These are phyloP conservation scores for Termitomyces sp. DNA, from an alignment of 768 basidiomycete species.

Conservation along the genomic window DNA sequence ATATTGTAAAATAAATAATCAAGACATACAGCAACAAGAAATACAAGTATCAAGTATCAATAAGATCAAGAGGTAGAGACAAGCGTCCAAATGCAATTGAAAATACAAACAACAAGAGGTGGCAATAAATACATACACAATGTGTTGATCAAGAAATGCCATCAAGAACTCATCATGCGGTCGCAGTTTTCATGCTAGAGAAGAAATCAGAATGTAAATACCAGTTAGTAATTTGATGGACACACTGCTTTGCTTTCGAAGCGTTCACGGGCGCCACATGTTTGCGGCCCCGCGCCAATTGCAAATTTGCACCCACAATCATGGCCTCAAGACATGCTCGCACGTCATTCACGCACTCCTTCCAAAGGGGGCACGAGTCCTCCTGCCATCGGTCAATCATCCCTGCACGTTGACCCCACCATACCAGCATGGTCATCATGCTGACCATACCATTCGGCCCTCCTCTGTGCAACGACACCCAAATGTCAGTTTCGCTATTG, in stretches of 20 bases:
- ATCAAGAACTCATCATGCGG: background rate
- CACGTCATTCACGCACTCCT: background rate
- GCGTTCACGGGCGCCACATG: background rate
- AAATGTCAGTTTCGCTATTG: background rate
- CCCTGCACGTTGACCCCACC: constrained; percentile 10
- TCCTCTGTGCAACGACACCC: constrained; percentile 1
- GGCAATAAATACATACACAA: too few species aligned
- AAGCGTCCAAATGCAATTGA: background rate
- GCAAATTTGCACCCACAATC: background rate
- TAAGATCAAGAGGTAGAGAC: background rate
- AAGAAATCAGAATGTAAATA: too few species aligned
- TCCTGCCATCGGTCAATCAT: constrained; percentile 1
- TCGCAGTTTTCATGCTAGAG: background rate
- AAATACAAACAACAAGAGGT: background rate
- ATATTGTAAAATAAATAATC: background rate
- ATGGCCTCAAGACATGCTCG: background rate
- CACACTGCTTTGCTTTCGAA: background rate
- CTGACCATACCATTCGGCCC: constrained; percentile 11
- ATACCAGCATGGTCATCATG: constrained; percentile 7
- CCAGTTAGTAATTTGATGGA: too few species aligned
- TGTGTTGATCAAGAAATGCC: background rate
- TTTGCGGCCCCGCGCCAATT: background rate
- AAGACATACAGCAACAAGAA: background rate
- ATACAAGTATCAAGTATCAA: too few species aligned
- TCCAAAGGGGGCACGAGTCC: background rate